A percentile compares a stretch with the other conserved stretches of the same genome.
phyloP scores from a whole-genome alignment of 768 basidiomycete species.

The Tricholomella constricta region DNA sequence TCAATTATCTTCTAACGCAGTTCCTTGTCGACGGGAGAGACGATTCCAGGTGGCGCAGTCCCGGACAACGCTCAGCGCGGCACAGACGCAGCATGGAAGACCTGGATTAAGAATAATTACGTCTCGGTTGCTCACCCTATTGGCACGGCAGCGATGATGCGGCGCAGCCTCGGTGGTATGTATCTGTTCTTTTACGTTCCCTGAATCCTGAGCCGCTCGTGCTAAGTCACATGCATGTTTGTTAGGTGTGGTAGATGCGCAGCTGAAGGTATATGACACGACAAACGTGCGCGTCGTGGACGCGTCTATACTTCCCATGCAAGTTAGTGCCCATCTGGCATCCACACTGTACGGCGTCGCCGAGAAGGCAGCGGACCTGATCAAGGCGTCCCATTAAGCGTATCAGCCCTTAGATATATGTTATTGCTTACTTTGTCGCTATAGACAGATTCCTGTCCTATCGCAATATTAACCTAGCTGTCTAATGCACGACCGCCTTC shows the following conservation, averaged over 20 bases:
- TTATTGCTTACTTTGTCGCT: no score
- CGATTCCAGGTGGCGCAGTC: slow-evolving; percentile 39
- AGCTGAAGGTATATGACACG: slow-evolving; percentile 48
- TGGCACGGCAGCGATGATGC: slow-evolving; percentile 49
- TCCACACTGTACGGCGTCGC: slow-evolving; percentile 56
- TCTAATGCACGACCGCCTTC: no score
- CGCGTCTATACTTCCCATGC: slow-evolving; percentile 49
- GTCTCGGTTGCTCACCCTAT: slow-evolving; percentile 51
- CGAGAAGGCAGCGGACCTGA: slow-evolving; percentile 55
- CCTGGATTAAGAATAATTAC: slow-evolving; percentile 46
- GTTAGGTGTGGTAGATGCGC: slow-evolving; percentile 50
- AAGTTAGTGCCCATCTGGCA: slow-evolving; percentile 48
- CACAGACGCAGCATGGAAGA: slow-evolving; percentile 45
- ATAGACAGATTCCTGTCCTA: no score
- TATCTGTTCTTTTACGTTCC: background rate
- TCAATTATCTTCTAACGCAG: slow-evolving; percentile 15
- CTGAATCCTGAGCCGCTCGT: no score
- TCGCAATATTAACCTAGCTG: no score
- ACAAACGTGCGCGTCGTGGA: slow-evolving; percentile 54
- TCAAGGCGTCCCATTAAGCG: slow-evolving; percentile 38
- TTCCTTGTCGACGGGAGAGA: slow-evolving; percentile 43
- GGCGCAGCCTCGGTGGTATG: slow-evolving; percentile 37
- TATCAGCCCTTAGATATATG: no score
- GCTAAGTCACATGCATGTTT: background rate
- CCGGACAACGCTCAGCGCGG: slow-evolving; percentile 48